phyloP scores from a whole-genome alignment of 805 yeast species.

The Ogataea angusta region DNA sequence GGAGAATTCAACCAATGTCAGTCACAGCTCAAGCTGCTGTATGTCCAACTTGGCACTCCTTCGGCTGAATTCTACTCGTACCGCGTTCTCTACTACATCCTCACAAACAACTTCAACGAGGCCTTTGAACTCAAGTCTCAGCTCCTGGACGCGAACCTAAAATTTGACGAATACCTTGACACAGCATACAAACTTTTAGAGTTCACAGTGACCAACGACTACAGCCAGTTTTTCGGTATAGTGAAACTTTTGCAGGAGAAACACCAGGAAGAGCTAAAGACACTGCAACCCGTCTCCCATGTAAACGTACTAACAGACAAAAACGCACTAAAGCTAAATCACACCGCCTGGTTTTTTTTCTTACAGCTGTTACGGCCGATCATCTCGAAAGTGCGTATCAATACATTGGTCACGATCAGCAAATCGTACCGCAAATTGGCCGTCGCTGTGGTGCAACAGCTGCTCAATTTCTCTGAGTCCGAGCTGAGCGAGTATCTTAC shows the following conservation, averaged over 20 bases:
- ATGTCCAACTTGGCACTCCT: constrained; percentile 35
- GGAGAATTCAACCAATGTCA: constrained; percentile 97
- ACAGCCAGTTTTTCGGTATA: constrained; percentile 47
- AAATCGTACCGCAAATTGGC: constrained; percentile 51
- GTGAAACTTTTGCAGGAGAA: constrained; percentile 22
- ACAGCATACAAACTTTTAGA: constrained; percentile 37
- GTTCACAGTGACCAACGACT: constrained; percentile 42
- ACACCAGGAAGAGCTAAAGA: constrained; percentile 32
- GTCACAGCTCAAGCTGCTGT: constrained; percentile 68
- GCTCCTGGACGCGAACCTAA: constrained; percentile 14
- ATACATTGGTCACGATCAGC: constrained; percentile 53
- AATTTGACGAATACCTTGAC: constrained; percentile 19
- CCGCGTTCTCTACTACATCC: constrained; percentile 66
- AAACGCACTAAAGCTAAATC: constrained; percentile 20
- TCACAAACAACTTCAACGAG: constrained; percentile 65
- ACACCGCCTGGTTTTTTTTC: constrained; percentile 25
- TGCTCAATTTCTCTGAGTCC: constrained; percentile 28
- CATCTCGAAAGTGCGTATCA: constrained; percentile 54
- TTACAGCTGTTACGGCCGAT: constrained; percentile 46
- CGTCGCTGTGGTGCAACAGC: constrained; percentile 16
- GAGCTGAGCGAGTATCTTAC: constrained; percentile 44
- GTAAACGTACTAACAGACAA: constrained; percentile 12
- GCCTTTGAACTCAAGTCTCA: constrained; percentile 41
- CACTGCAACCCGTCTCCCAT: not conserved
- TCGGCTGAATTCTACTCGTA: constrained; percentile 69